phyloP scores from a whole-genome alignment of 2,329 filamentous ascomycete genomes.

The Gaeumannomyces sp. region DNA sequence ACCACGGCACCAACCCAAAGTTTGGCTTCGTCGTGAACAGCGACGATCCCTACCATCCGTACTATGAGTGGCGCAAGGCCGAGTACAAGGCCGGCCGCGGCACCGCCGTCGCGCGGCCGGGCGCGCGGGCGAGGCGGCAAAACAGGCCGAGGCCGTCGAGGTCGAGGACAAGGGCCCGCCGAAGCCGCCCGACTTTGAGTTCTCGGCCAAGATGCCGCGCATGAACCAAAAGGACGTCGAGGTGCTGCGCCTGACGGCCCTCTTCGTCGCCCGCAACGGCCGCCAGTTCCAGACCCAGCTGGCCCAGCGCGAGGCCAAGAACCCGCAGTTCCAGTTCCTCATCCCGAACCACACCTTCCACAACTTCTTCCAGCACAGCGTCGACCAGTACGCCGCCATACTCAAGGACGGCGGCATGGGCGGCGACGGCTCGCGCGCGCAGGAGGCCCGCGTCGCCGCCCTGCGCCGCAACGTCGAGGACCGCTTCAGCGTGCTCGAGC shows the following conservation, averaged over 20 bases:
- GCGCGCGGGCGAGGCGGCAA: conserved; percentile 57
- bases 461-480: conserved; percentile 70
- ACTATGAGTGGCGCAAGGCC: conserved; percentile 83
- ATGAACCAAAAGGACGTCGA: conserved; percentile 92
- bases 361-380: conserved; percentile 86
- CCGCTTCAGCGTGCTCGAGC: conserved; percentile 71
- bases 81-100: conserved; percentile 83
- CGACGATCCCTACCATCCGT: conserved; percentile 78
- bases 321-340: conserved; percentile 94
- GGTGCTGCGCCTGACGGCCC: conserved; percentile 68
- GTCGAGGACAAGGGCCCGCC: conserved; percentile 57
- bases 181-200: conserved; percentile 80
- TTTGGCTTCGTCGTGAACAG: conserved; percentile 82
- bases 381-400: conserved; percentile 88
- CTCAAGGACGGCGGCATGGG: conserved; percentile 62
- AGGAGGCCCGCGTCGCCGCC: conserved; percentile 66
- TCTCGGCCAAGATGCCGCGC: conserved; percentile 93
- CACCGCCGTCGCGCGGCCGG: conserved; percentile 70
- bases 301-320: conserved; percentile 80
- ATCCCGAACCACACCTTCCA: conserved; percentile 93
- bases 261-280: conserved; percentile 90
- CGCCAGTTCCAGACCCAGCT: conserved; percentile 86
- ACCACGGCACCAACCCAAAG: conserved; percentile 78
- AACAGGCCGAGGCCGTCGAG: conserved; percentile 40
- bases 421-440: conserved; percentile 59